Base-by-base conservation (phyloP, 371 early-diverging fungal genomes). In the Mortierella sp. region DNA sequence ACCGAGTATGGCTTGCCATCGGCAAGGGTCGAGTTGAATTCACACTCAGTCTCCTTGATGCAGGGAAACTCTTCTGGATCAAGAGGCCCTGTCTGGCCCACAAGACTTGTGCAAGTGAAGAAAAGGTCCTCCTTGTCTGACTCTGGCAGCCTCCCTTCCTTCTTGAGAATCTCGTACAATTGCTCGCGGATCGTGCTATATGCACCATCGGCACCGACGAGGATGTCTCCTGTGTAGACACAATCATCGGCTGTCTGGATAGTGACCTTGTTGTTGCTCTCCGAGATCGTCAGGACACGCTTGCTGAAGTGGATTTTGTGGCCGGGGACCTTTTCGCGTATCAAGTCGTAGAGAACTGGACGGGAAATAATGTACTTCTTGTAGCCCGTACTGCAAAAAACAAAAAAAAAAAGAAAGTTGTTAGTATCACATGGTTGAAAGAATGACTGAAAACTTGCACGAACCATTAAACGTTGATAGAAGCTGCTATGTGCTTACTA, bases 121-220 rank as follows among this genome's bases (percentile, higher is more conserved):
- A 19, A 19, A 19, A 71, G 34, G 9, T 40, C 26, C 43, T 71
- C 48, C 31, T 22, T 31, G 44, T 71, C 72, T 31, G 31, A 34
- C 19, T 40, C 22, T 13, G 72, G 72, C 2, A 71, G 65, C 41
- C 11, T 14, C 6, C 31, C 41, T 29, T 64, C n/a, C 40, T 47
- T 41, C 34, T 64, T 31, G 29, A 70, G 58, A 13, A 43, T 7
- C 31, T 24, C 44, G 16, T 55, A 70, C 13, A 71, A 29, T 8
- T 37, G 10, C 39, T 40, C 52, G 1, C 72, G 64, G 10, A 71
- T 65, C 8, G 29, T 43, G 7, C 64, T 64, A 43, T 71, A 65
- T 5, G 72, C 72, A 16, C 65, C 72, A 65, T 71, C 72, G 7
- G 72, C 72, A 1, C 72, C 72, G 41, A 71, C 43, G 5, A 65